Evolutionary conservation across 1,284 basidiomycete species (phyloP).

Genomic region (Entoloma clypeatum): DNA sequence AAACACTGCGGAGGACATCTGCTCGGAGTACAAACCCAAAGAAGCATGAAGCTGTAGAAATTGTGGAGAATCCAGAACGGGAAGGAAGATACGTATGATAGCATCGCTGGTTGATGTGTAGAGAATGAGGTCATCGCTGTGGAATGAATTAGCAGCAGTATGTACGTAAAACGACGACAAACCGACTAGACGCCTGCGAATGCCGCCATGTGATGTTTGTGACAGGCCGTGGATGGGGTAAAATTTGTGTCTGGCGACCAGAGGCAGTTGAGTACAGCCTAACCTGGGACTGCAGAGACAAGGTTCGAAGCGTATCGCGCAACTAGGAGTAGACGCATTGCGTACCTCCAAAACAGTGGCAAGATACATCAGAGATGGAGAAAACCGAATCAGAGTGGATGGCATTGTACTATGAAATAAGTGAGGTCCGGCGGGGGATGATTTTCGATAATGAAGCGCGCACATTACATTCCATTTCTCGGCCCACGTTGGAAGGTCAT

Average conservation of each 20-base stretch:
- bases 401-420: conserved; percentile 38
- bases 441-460: conserved; percentile 20
- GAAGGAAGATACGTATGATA: conserved; percentile 78
- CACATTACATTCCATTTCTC: conserved; percentile 68
- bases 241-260: conserved; percentile 59
- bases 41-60: conserved; percentile 82
- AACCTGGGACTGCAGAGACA: conserved; percentile 40
- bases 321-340: conserved; percentile 6
- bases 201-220: conserved; percentile 66
- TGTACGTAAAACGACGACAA: conserved; percentile 22
- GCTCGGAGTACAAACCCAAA: conserved; percentile 55
- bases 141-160: conserved; percentile 6
- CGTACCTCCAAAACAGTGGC: conserved; percentile 58
- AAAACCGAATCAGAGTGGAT: conserved; percentile 55
- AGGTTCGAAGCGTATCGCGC: neutral
- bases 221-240: conserved; percentile 66
- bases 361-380: conserved; percentile 73
- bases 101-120: conserved; percentile 76
- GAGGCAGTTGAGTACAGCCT: conserved; percentile 70
- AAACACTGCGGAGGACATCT: conserved; percentile 48
- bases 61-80: conserved; percentile 83
- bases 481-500: conserved; percentile 77
- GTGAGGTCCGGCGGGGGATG: conserved; percentile 7
- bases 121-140: conserved; percentile 70
- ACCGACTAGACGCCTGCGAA: conserved; percentile 64